Evolutionary conservation across 2,329 filamentous ascomycete species (phyloP).

Genomic region (Curvularia sp.): DNA sequence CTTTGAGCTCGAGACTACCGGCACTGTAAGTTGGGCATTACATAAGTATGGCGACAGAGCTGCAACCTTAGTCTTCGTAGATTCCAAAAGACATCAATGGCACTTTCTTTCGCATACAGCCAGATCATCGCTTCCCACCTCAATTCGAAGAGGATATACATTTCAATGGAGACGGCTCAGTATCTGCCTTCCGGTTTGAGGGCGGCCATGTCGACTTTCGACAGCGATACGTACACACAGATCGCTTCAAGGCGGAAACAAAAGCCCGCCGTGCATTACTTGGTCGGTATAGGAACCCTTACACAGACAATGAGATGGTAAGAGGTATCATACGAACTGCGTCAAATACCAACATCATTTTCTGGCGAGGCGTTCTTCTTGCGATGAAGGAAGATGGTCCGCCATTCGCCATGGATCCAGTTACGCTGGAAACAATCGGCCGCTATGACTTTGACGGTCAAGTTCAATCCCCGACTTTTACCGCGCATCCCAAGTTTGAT

Average conservation of each 20-base stretch:
- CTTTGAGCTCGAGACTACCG: slow-evolving; percentile 51
- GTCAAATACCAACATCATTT: slow-evolving; percentile 67
- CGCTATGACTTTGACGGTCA: slow-evolving; percentile 53
- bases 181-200: slow-evolving; percentile 54
- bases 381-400: slow-evolving; percentile 60
- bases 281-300: slow-evolving; percentile 65
- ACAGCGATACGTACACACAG: slow-evolving; percentile 54
- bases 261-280: slow-evolving; percentile 56
- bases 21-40: slow-evolving; percentile 27
- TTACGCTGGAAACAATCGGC: slow-evolving; percentile 51
- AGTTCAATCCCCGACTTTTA: slow-evolving; percentile 52
- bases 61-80: slow-evolving; percentile 9
- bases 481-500: slow-evolving; percentile 57
- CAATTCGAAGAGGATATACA: slow-evolving; percentile 63
- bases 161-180: slow-evolving; percentile 56
- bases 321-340: slow-evolving; percentile 64
- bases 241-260: slow-evolving; percentile 52
- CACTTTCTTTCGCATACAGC: slow-evolving; percentile 56
- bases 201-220: slow-evolving; percentile 55
- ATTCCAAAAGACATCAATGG: slow-evolving; percentile 56
- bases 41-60: not conserved
- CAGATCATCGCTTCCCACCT: slow-evolving; percentile 61
- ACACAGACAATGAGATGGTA: slow-evolving; percentile 63
- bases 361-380: slow-evolving; percentile 63
- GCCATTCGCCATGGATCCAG: slow-evolving; percentile 52